Base-by-base conservation (phyloP, 176 grass and related monocot species). In the Raddia distichophylla region DNA sequence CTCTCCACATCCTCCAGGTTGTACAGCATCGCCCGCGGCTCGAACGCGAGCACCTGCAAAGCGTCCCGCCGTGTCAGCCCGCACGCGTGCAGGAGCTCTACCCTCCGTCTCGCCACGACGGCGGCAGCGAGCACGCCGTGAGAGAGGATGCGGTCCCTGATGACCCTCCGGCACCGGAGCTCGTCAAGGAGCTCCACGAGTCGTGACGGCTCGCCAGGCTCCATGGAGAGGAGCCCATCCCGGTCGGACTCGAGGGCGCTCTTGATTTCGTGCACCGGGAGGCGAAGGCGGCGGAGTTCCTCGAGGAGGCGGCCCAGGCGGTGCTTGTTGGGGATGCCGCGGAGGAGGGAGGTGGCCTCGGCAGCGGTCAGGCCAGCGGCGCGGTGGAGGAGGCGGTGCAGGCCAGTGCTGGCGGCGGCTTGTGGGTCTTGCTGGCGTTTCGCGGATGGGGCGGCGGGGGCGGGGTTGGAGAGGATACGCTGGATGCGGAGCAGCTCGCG, bases 51-150 rank as follows among this genome's bases (percentile, higher is more conserved):
- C 57, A 98, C 80, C 27, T 89, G 79, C 37, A 98, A 90, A 40
- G 96, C 90, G 50, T 98, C 93, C 34, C 83, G 86, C 51, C 63
- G 89, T 5, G 73, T 95, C 40, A 98, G 86, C 44, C 96, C 96
- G 19, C 88, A 85, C 16, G 32, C 37, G 80, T 82, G 86, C 35
- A 98, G 85, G 54, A 89, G 84, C 64, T 95, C 90, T 46, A 93
- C 89, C 67, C 88, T 87, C 8, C 84, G 88, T 53, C 92, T 81
- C 11, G 80, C 67, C 37, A 82, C 60, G 12, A 93, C 69, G 67
- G 88, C 81, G 9, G 88, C 92, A 48, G 6, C 6, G 40, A 98
- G 72, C 59, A 45, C 18, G 15, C 95, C 92, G 45, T 19, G 79
- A 2, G 64, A 60, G 18, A 98, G 85, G 52, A 98, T 46, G 44